Evolutionary conservation across 495 filamentous ascomycete species (phyloP).

Genomic region (Cercophora scortea): DNA sequence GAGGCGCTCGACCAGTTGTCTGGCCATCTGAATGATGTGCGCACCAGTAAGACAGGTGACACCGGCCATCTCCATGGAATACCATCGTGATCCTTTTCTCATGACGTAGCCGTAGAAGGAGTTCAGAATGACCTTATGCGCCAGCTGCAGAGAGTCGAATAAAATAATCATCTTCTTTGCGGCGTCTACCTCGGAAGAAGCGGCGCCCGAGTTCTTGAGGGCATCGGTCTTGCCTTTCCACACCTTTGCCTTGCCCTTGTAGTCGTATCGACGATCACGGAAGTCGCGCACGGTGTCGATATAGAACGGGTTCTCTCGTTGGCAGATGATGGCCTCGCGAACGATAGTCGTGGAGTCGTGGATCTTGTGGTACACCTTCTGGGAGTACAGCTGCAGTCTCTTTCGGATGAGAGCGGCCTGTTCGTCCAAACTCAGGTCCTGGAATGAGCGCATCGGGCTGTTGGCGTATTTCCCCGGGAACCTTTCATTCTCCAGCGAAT

Average conservation of each 20-base stretch:
- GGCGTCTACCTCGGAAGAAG: constrained; percentile 71
- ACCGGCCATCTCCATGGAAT: constrained; percentile 99
- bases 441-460: constrained; percentile 63
- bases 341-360: constrained; percentile 91
- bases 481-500: constrained; percentile 83
- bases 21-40: constrained; percentile 94
- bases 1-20: constrained; percentile 88
- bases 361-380: constrained; percentile 99
- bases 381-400: constrained; percentile 83
- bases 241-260: constrained; percentile 95
- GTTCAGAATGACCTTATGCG: constrained; percentile 98
- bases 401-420: constrained; percentile 79
- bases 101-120: constrained; percentile 99
- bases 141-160: constrained; percentile 92
- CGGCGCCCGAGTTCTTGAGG: constrained; percentile 72
- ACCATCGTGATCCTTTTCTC: constrained; percentile 98
- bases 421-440: constrained; percentile 75
- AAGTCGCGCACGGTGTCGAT: constrained; percentile 94
- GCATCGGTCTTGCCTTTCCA: constrained; percentile 95
- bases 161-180: constrained; percentile 98
- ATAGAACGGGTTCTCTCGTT: constrained; percentile 97
- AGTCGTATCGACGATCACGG: constrained; percentile 92
- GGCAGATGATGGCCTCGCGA: constrained; percentile 95
- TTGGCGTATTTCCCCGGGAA: constrained; percentile 74
- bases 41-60: constrained; percentile 97